Evolutionary conservation across 2,329 filamentous ascomycete genomes (phyloP).

Genomic region (Penicillium sp.): DNA sequence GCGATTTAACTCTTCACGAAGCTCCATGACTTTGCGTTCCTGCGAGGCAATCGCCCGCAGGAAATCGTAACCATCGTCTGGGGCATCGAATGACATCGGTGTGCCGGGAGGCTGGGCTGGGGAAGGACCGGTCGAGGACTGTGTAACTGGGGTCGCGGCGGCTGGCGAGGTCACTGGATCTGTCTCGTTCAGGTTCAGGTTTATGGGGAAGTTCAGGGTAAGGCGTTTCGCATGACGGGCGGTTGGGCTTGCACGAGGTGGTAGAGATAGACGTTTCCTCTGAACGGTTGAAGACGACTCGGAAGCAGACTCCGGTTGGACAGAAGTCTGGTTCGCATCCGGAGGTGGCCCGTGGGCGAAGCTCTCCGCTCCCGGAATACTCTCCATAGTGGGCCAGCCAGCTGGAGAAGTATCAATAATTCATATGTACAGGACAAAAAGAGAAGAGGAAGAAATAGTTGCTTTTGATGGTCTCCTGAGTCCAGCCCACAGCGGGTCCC

Average conservation of each 20-base stretch:
- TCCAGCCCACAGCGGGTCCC: constrained; percentile 13
- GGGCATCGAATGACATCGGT: constrained; percentile 31
- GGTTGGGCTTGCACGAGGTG: constrained; percentile 35
- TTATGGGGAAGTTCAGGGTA: constrained; percentile 52
- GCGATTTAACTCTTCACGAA: constrained; percentile 83
- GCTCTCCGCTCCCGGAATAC: constrained; percentile 32
- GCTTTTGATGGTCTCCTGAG: constrained; percentile 11
- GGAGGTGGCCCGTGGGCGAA: constrained; percentile 28
- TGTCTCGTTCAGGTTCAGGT: constrained; percentile 22
- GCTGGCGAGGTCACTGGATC: constrained; percentile 31
- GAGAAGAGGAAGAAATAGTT: constrained; percentile 4
- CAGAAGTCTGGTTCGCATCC: constrained; percentile 32
- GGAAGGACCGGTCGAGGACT: constrained; percentile 36
- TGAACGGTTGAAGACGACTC: constrained; percentile 10
- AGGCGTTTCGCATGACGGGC: constrained; percentile 48
- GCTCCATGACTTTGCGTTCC: constrained; percentile 84
- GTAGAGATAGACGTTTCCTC: constrained; percentile 36
- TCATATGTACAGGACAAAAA: not conserved
- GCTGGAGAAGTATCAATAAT: constrained; percentile 15
- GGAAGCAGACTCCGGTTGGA: constrained; percentile 19
- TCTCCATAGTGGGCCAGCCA: constrained; percentile 38
- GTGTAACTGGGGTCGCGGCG: constrained; percentile 36
- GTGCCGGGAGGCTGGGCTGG: constrained; percentile 30
- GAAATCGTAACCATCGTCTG: constrained; percentile 64
- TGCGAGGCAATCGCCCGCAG: constrained; percentile 90